Percentiles rank a stretch among this genome's conserved stretches.
These are phyloP conservation scores for Boeremia exigua DNA, from an alignment of 2,329 filamentous ascomycete species.

Conservation along the genomic window DNA sequence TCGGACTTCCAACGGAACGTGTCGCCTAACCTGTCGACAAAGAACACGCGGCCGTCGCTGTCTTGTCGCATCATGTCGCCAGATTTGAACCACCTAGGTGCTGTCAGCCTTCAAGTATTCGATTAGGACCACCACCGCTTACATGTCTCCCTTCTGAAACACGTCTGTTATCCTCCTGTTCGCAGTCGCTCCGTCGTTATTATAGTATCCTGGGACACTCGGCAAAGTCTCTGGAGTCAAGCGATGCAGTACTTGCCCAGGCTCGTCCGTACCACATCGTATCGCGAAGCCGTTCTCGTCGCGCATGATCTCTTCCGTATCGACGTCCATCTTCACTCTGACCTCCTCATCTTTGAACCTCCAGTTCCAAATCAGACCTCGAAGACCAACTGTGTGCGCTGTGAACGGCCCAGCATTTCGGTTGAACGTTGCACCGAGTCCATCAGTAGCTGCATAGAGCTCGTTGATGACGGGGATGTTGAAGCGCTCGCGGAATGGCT, in stretches of 20 bases:
- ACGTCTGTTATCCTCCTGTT: constrained; percentile 43
- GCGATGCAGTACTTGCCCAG: constrained; percentile 44
- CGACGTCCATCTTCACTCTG: constrained; percentile 47
- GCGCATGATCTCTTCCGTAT: constrained; percentile 47
- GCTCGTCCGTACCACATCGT: constrained; percentile 38
- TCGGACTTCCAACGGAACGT: constrained; percentile 53
- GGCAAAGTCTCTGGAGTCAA: constrained; percentile 37
- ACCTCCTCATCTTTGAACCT: constrained; percentile 36
- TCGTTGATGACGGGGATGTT: constrained; percentile 49
- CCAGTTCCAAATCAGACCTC: constrained; percentile 46
- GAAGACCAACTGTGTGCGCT: constrained; percentile 39
- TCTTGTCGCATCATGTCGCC: constrained; percentile 49
- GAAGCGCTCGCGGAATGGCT: constrained; percentile 48
- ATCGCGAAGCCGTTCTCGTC: constrained; percentile 45
- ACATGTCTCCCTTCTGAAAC: constrained; percentile 49
- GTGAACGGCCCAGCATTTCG: constrained; percentile 44
- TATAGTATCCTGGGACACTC: constrained; percentile 39
- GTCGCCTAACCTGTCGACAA: constrained; percentile 48
- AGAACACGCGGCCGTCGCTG: constrained; percentile 43
- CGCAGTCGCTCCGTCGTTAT: constrained; percentile 42
- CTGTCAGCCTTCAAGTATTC: neutral
- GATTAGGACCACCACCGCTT: constrained; percentile 13
- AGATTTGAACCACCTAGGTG: constrained; percentile 45
- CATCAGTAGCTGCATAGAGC: constrained; percentile 50
- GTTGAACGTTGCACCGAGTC: constrained; percentile 43